Evolutionary conservation across 2,329 filamentous ascomycete genomes (phyloP), one percentile per base, ranked within the genome.

Genomic region (Cytospora schulzeri): DNA sequence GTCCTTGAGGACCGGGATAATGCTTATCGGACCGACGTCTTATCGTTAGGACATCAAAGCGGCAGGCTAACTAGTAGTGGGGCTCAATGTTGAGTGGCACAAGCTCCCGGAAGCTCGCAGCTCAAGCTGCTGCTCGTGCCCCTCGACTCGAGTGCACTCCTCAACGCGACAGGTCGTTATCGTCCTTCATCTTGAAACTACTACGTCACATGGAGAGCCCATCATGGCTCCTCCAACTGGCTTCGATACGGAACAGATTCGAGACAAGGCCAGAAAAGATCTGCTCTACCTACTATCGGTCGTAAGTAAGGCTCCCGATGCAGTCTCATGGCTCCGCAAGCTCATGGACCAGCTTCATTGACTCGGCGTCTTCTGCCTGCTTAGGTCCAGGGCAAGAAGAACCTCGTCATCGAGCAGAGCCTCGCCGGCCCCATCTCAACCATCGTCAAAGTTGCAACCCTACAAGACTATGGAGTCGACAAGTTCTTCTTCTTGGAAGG

Each of bases 321-420:
- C 26, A 17, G 29, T 60, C 57, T 56, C 54, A 58, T 35, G 51
- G 58, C 62, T 48, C 28, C 57, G 64, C 31, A 65, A 65, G 63
- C 62, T 65, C 62, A 67, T 67, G 61, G 60, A 50, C 51, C 62
- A 67, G 62, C 62, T 62, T 59, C 62, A 66, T 64, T 67, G 62
- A 67, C 58, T 60, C 53, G 41, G 56, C 58, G 58, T 31, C 35
- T 65, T 64, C 38, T 48, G 62, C 62, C 57, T 60, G 60, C 60
- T 65, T 74, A 99, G 95, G 92, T 98, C 69, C 91, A 94, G 75
- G 96, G 96, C 71, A 99, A 98, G 86, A 99, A 99, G 84, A 98
- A 97, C 74, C 83, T 99, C 67, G 91, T 99, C 60, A 90, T 99
- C 74, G 94, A 98, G 76, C 91, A 91, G 77, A 89, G 89, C 71